phyloP scores from a whole-genome alignment of 2,329 filamentous ascomycete species.

The Pyrenophora tritici-repentis region DNA sequence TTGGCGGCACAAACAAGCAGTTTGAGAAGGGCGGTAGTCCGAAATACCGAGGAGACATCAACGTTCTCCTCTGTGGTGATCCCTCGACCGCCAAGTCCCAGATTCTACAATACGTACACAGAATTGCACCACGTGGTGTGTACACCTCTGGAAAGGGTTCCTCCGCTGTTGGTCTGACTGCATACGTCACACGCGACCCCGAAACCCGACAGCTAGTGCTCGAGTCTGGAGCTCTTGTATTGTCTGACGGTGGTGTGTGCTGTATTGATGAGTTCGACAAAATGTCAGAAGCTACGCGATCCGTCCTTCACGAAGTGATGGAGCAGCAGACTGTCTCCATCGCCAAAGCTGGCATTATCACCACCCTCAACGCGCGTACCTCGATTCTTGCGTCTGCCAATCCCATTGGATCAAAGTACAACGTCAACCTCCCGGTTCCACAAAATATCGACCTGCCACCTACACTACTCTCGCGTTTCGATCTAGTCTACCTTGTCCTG shows the following conservation, averaged over 20 bases:
- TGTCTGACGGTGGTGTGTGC: conserved; percentile 76
- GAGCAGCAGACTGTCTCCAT: conserved; percentile 80
- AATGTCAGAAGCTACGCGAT: conserved; percentile 75
- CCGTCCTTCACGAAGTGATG: conserved; percentile 80
- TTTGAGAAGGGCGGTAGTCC: conserved; percentile 96
- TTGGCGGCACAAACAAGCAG: conserved; percentile 96
- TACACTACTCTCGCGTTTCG: conserved; percentile 92
- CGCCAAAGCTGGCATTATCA: conserved; percentile 78
- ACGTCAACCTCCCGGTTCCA: conserved; percentile 90
- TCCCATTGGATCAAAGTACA: conserved; percentile 97
- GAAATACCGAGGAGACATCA: conserved; percentile 96
- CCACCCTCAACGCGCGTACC: conserved; percentile 90
- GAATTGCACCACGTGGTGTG: conserved; percentile 88
- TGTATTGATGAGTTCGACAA: conserved; percentile 83
- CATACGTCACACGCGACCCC: conserved; percentile 76
- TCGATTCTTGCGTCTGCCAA: conserved; percentile 97
- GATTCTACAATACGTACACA: conserved; percentile 91
- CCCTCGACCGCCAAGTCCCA: conserved; percentile 97
- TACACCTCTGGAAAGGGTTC: conserved; percentile 79
- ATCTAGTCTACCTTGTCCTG: conserved; percentile 94
- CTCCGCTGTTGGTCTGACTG: conserved; percentile 75
- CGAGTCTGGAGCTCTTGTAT: conserved; percentile 73
- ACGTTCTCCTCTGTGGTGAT: conserved; percentile 93
- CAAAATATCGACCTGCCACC: conserved; percentile 98
- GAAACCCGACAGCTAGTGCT: conserved; percentile 75